Evolutionary conservation across 108 stramenopile genomes (phyloP), one percentile per base, ranked within the genome.

Genomic region (Hondaea fermentalgiana): DNA sequence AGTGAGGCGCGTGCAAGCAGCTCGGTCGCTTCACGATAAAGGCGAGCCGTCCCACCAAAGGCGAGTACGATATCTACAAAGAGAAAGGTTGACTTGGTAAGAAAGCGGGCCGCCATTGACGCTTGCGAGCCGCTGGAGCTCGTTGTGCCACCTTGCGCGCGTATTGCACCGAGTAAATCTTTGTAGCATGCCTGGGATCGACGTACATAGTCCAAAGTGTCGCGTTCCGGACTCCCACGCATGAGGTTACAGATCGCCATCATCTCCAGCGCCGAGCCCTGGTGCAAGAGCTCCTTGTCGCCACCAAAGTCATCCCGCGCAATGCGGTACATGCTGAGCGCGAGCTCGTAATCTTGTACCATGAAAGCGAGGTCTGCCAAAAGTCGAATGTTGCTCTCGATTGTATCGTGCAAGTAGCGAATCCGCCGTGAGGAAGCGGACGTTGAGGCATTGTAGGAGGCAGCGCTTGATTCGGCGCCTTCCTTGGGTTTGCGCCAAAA

Each of bases 301-400:
- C 43, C 14, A 8, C 14, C 51, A 83, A 83, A 83, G 51, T 83
- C 76, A 12, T 83, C 76, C 10, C 76, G 19, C 51, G 76, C 76
- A 53, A 83, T 83, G n/a, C 76, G 45, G 51, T 83, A 83, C 49
- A 53, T 83, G 51, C 49, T 53, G 25, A 83, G 51, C 16, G 76
- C 76, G 23, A 83, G 45, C 0, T 83, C 76, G 49, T 83, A 83
- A 45, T 83, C 76, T 28, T 83, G 49, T 45, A 83, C 23, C 76
- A 83, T 83, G 76, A 83, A 83, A 25, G 76, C 76, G 6, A 83
- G 51, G 51, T 83, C 76, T 8, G 76, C 76, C 45, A 83, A 45
- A 6, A 83, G 45, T 3, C 76, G 76, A 83, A 83, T 83, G 28
- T 83, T 83, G 51, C 49, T 53, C 76, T 83, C 76, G 28, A 83